Evolutionary conservation across 1,284 basidiomycete species (phyloP), one percentile per base, ranked within the genome.

Genomic region (Irpex lacteus): DNA sequence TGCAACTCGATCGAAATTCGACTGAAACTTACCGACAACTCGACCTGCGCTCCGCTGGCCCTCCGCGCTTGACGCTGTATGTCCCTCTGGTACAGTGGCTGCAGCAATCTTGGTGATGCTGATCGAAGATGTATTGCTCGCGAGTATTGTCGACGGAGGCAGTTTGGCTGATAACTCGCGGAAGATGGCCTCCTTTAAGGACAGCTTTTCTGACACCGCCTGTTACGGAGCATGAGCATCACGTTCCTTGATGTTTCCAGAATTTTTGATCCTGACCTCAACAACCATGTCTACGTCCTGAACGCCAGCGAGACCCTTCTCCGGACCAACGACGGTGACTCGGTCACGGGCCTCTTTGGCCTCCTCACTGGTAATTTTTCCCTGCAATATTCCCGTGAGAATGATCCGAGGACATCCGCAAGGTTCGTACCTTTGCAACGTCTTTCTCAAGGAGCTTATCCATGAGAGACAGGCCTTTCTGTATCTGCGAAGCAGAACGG

Each of bases 41-140:
- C 91, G 82, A 47, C 85, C 80, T 5, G 92, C 84, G 65, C 81
- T 86, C 66, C 77, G 78, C 72, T 84, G 85, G 1, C 87, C 91
- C 69, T 84, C 81, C 53, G 84, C 84, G 62, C 86, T 88, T 1
- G 90, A 81, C 11, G 87, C 79, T 62, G 78, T 81, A 52, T 81
- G 73, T 53, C 83, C 85, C 66, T 81, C 76, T 0, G 83, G 86
- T 32, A 92, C 79, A 1, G 91, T 89, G 21, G 91, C 81, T 6
- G 90, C 89, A 0, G 97, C 96, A 64, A 98, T 93, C 78, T 96
- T 96, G 26, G 95, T 96, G 58, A 99, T 89, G 68, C 92, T 95
- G 69, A 98, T 98, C 9, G 94, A 96, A 61, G 93, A 96, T 2
- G 96, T 99, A 74, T 99, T 98, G 60, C 90, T 89, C 0, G 96